A percentile compares a stretch with the other conserved stretches of the same genome.
phyloP scores from a whole-genome alignment of 2,329 filamentous ascomycete genomes.

The Spiromastix sp. region DNA sequence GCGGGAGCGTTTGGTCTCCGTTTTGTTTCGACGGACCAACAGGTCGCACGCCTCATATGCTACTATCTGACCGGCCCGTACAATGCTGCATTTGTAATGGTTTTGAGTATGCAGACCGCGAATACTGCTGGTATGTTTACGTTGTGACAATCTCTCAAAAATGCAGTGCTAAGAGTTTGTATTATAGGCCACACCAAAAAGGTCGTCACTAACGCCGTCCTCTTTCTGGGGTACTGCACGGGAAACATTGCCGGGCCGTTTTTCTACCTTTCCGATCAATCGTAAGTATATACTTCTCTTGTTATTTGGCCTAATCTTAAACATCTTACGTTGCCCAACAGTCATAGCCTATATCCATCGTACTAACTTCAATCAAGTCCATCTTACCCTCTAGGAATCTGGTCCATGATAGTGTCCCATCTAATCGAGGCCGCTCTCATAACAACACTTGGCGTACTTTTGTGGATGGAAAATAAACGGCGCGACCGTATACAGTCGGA shows the following conservation, averaged over 20 bases:
- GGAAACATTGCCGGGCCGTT: slow-evolving; percentile 55
- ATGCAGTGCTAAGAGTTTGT: no score
- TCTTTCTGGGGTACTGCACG: slow-evolving; percentile 50
- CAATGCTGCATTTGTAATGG: slow-evolving; percentile 44
- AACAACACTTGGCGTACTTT: slow-evolving; percentile 33
- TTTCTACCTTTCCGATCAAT: slow-evolving; percentile 49
- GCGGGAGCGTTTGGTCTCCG: slow-evolving; percentile 48
- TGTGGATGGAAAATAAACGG: slow-evolving; percentile 40
- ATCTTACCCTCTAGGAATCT: slow-evolving; percentile 41
- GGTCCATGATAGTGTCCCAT: slow-evolving; percentile 47
- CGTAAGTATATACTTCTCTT: slow-evolving; percentile 15
- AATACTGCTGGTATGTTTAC: slow-evolving; percentile 34
- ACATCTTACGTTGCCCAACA: no score
- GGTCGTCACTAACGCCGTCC: slow-evolving; percentile 51
- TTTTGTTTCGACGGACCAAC: slow-evolving; percentile 40
- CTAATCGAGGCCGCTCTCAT: slow-evolving; percentile 42
- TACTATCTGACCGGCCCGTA: slow-evolving; percentile 48
- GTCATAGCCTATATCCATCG: neutral
- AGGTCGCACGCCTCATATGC: slow-evolving; percentile 44
- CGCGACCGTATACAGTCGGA: slow-evolving; percentile 39
- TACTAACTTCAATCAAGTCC: slow-evolving; percentile 22
- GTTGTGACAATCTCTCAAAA: slow-evolving; percentile 10
- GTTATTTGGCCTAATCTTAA: no score
- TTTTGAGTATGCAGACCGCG: slow-evolving; percentile 35
- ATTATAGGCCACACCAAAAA: slow-evolving; percentile 49